phyloP scores from a whole-genome alignment of 2,329 filamentous ascomycete genomes.

The Trichoderma simmonsii region DNA sequence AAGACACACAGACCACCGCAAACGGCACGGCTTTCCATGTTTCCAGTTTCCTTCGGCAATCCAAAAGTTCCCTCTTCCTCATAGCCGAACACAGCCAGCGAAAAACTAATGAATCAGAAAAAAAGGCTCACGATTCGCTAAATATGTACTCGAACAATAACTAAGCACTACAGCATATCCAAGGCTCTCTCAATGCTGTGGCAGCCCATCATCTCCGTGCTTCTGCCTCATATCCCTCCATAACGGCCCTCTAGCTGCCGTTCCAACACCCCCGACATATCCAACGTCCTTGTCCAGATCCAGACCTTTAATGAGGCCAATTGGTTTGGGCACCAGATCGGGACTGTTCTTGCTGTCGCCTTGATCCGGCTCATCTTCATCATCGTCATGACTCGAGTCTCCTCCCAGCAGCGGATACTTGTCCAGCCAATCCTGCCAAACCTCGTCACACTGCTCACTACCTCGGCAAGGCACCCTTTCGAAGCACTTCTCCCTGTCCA shows the following conservation, averaged over 20 bases:
- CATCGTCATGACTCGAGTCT: not conserved
- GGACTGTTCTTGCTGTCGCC: not conserved
- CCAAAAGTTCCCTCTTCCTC: not conserved
- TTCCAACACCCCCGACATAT: conserved; percentile 30
- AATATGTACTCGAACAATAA: no score
- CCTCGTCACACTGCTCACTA: conserved; percentile 22
- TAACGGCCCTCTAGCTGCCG: conserved; percentile 10
- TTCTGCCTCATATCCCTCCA: not conserved
- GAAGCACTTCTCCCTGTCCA: conserved; percentile 25
- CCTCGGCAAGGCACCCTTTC: not conserved
- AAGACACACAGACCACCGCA: not conserved
- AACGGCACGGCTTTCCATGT: not conserved
- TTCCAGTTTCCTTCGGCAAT: not conserved
- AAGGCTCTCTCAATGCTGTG: conserved; percentile 12
- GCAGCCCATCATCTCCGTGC: not conserved
- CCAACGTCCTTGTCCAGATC: conserved; percentile 25
- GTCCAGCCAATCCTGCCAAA: conserved; percentile 32
- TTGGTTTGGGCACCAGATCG: conserved; percentile 22
- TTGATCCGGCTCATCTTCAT: not conserved
- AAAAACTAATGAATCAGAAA: not conserved
- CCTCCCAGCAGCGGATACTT: conserved; percentile 22
- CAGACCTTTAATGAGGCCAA: conserved; percentile 22
- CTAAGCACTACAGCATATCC: not conserved
- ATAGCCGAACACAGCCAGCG: not conserved
- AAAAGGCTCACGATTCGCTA: not conserved